Base-by-base conservation (phyloP, 768 basidiomycete genomes). In the Hirschioporus abietinus region DNA sequence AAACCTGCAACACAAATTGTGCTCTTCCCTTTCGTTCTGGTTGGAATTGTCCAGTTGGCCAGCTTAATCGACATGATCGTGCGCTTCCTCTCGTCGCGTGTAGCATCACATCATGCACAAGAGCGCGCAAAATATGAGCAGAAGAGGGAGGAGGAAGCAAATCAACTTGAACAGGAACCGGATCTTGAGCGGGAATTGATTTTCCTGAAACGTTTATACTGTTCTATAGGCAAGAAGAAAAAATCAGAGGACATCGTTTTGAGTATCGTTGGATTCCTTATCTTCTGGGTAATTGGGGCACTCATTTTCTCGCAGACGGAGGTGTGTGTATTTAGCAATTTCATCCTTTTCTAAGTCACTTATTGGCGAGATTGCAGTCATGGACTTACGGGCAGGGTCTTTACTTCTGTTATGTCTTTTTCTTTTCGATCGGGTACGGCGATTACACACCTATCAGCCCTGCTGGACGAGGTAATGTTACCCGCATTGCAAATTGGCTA, bases 241-340 rank as follows among this genome's bases (percentile, higher is more conserved):
- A 63, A 69, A 34, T 30, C 66, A 23, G 64, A 72, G 1, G 27
- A 68, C 17, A 70, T 70, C 0, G 9, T 63, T 3, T 34, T 58
- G 1, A 64, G 60, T 24, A 20, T 74, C 7, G 10, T 8, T 15
- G 65, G 66, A 1, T 76, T 76, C 62, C 26, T 73, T 4, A 52
- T 68, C 26, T 76, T 76, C 65, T 76, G 75, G 75, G 27, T 73
- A 23, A 62, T 66, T 17, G 68, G 68, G 1, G 68, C 68, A 10
- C 66, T 58, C 24, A 58, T 69, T 17, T 67, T 69, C 59, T 68
- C 67, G 27, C 57, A 63, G 25, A 63, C 63, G 7, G 68, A 69
- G 68, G 66, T 68, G 26, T 59, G 68, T 35, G 35, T 20, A 25
- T 68, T n/a, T n/a, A n/a, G n/a, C n/a, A n/a, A n/a, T n/a, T n/a